These are phyloP conservation scores for Clitocybe nebularis DNA, from an alignment of 1,284 basidiomycete genomes.

Conservation along the genomic window DNA sequence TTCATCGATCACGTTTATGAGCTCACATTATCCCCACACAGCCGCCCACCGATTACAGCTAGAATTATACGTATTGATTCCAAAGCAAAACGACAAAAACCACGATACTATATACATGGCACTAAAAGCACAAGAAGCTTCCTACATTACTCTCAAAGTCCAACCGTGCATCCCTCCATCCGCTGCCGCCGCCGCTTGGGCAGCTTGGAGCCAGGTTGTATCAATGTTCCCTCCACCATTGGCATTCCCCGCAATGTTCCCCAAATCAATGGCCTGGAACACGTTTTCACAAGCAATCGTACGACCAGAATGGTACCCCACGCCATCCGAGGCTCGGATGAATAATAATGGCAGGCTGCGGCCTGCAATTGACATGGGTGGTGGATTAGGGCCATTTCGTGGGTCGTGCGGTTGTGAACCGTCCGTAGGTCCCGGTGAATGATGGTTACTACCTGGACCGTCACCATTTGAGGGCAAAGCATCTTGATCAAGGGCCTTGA, in stretches of 20 bases:
- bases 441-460: conserved; percentile 30
- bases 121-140: conserved; percentile 13
- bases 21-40: conserved; percentile 8
- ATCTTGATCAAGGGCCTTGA: conserved; percentile 72
- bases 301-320: conserved; percentile 81
- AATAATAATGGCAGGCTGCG: conserved; percentile 68
- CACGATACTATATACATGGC: conserved; percentile 14
- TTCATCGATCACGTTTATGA: conserved; percentile 7
- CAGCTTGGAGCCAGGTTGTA: conserved; percentile 62
- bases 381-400: conserved; percentile 24
- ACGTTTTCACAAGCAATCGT: conserved; percentile 82
- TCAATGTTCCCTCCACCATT: conserved; percentile 43
- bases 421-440: conserved; percentile 25
- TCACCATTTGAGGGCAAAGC: conserved; percentile 41
- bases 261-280: conserved; percentile 59
- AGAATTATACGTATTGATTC: conserved; percentile 10
- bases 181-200: conserved; percentile 58
- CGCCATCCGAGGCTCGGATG: conserved; percentile 71
- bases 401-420: conserved; percentile 23
- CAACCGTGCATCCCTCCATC: conserved; percentile 60
- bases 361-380: conserved; percentile 52
- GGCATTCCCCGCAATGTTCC: conserved; percentile 37
- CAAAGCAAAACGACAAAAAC: conserved; percentile 13
- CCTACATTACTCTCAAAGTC: conserved; percentile 72
- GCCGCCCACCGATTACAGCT: conserved; percentile 9